Conservation (phyloP, 2,329 filamentous ascomycete species). For the Zarea fungicola region DNA sequence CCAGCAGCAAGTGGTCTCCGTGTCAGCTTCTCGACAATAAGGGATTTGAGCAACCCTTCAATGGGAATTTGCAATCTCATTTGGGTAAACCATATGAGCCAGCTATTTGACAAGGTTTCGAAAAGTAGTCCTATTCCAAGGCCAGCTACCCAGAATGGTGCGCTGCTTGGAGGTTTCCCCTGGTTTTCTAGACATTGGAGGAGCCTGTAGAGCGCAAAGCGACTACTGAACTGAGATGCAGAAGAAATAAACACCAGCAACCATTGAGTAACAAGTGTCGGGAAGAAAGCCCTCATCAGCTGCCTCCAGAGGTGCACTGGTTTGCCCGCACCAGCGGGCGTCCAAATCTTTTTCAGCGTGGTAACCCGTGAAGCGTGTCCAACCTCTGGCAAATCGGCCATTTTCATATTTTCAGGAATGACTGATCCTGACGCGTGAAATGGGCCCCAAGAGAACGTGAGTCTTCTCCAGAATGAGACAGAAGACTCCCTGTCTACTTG, state of each 20-base stretch:
- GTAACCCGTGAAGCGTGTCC: neutral
- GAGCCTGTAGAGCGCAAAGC: conserved; percentile 5
- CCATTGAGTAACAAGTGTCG: conserved; percentile 6
- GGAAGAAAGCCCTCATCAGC: neutral
- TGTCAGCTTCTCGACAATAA: conserved; percentile 11
- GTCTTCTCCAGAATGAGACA: neutral
- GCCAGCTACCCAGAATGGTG: neutral
- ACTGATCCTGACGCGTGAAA: neutral
- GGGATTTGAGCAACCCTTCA: conserved; percentile 8
- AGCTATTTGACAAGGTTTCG: conserved; percentile 5
- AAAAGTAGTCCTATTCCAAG: neutral
- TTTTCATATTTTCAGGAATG: neutral
- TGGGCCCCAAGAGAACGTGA: conserved; percentile 1
- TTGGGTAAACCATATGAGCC: conserved; percentile 5
- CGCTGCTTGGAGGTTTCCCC: neutral
- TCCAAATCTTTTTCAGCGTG: too few relatives aligned
- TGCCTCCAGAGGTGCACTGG: neutral
- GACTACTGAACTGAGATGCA: conserved; percentile 5
- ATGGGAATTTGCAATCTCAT: conserved; percentile 5
- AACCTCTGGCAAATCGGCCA: neutral
- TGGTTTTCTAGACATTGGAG: neutral
- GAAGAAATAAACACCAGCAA: conserved; percentile 4
- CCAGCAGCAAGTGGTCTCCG: neutral
- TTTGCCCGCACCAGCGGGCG: neutral
- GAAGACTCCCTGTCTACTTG: neutral